Conservation (phyloP, 1,284 basidiomycete species). For the Cryptococcus jaspeensis region DNA sequence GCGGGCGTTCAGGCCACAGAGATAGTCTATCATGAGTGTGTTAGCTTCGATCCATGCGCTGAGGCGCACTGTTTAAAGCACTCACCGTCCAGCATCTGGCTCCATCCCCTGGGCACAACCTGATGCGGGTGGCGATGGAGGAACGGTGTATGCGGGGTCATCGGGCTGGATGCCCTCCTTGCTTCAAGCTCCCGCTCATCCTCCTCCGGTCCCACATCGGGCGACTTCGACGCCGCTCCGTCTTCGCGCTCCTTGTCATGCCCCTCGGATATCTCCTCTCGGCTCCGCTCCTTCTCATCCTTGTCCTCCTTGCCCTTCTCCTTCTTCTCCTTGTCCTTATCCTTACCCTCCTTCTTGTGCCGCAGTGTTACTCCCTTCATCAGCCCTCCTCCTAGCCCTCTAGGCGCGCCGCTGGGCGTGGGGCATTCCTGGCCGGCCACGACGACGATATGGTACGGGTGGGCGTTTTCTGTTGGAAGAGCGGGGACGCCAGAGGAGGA, state of each 20-base stretch:
- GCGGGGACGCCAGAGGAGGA: conserved; percentile 22
- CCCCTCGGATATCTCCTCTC: neutral
- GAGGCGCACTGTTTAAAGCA: neutral
- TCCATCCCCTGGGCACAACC: conserved; percentile 39
- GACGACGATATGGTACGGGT: conserved; percentile 57
- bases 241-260: conserved; percentile 10
- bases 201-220: neutral
- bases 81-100: conserved; percentile 47
- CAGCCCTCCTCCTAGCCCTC: conserved; percentile 49
- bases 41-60: neutral
- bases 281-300: neutral
- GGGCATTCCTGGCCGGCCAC: conserved; percentile 55
- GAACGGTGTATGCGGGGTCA: conserved; percentile 20
- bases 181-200: neutral
- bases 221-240: conserved; percentile 3
- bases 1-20: conserved; percentile 27
- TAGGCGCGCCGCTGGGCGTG: conserved; percentile 48
- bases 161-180: conserved; percentile 10
- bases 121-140: conserved; percentile 14
- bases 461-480: conserved; percentile 39
- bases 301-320: conserved; percentile 20
- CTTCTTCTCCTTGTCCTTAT: conserved; percentile 19
- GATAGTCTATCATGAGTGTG: conserved; percentile 32
- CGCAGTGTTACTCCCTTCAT: conserved; percentile 46
- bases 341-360: conserved; percentile 17